Evolutionary conservation across 2,329 filamentous ascomycete species (phyloP), one percentile per base, ranked within the genome.

Genomic region (Fusarium udum): DNA sequence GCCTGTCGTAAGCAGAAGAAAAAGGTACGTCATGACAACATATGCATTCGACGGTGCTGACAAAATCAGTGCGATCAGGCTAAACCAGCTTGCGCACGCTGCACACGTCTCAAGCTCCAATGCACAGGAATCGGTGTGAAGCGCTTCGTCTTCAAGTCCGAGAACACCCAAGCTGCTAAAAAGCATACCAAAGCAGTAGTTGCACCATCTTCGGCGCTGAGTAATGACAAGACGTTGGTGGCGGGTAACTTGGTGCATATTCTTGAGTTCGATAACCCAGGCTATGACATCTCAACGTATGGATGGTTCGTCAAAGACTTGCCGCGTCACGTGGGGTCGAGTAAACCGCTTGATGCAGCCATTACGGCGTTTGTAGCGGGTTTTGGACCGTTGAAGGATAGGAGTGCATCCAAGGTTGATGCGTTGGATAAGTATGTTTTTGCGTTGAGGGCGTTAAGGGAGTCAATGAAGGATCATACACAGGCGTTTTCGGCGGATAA

Each of bases 11-110:
- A 42, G 7, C 66, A 66, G 5, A 70, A 70, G n/a, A 70, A 70
- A 20, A 70, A 61, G 55, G 67, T 66, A 42, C 6, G 16, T 15
- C 14, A 15, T 11, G 7, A 2, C 20, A 1, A 3, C 34, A 14
- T 6, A 10, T 28, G 3, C 3, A 36, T 7, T 8, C 15, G 10
- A 14, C 4, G 3, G 8, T 18, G 28, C 46, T 51, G 14, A 51
- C 20, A 0, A 24, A 7, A 14, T 8, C 49, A 74, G 71, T 74
- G 72, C n/a, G 72, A 74, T 34, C 58, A 74, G 36, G 13, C 24
- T 7, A 58, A 70, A 32, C 68, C 66, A 7, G n/a, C 61, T 1
- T 70, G 67, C 12, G 39, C 66, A 7, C 12, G 67, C 26, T 70
- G 67, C 18, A 32, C 60, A 1, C 39, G 66, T 3, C 67, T 70